Evolutionary conservation across 768 basidiomycete genomes (phyloP).

Genomic region (Leucosporidium scottii): DNA sequence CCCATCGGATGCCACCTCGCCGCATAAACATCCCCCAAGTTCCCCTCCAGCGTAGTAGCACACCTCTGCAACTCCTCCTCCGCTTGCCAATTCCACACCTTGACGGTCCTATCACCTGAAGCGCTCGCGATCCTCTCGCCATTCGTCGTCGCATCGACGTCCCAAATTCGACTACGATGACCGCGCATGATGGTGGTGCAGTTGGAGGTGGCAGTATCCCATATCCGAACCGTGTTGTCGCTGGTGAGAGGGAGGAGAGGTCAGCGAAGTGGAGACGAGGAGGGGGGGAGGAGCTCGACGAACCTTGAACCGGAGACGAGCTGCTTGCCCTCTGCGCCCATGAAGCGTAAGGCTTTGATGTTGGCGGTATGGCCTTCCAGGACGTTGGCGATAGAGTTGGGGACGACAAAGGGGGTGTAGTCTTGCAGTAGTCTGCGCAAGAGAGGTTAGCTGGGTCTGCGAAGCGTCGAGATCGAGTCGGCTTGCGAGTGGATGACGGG

Average conservation of each 20-base stretch:
- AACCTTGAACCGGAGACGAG: constrained; percentile 39
- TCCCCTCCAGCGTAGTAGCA: constrained; percentile 30
- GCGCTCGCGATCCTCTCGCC: constrained; percentile 33
- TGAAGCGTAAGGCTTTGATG: constrained; percentile 38
- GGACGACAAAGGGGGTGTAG: constrained; percentile 36
- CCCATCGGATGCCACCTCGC: constrained; percentile 38
- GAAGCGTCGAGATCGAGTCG: too few species aligned
- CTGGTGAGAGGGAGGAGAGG: constrained; percentile 15
- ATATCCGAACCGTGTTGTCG: constrained; percentile 40
- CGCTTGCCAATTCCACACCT: constrained; percentile 35
- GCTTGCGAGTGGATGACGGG: not conserved
- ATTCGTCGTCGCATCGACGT: constrained; percentile 20
- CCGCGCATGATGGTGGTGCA: constrained; percentile 27
- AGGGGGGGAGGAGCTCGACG: not conserved
- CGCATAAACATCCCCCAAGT: constrained; percentile 41
- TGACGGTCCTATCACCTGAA: constrained; percentile 39
- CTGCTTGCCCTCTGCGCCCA: constrained; percentile 27
- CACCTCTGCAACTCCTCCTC: constrained; percentile 9
- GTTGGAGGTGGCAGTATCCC: constrained; percentile 27
- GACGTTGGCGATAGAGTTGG: constrained; percentile 23
- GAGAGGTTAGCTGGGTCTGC: too few species aligned
- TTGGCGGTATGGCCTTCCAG: constrained; percentile 36
- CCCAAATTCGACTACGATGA: constrained; percentile 41
- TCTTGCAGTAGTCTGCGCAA: constrained; percentile 37
- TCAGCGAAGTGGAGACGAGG: not conserved